These are phyloP conservation scores for Ganoderma lingzhi DNA, from an alignment of 1,284 basidiomycete genomes.

Conservation along the genomic window DNA sequence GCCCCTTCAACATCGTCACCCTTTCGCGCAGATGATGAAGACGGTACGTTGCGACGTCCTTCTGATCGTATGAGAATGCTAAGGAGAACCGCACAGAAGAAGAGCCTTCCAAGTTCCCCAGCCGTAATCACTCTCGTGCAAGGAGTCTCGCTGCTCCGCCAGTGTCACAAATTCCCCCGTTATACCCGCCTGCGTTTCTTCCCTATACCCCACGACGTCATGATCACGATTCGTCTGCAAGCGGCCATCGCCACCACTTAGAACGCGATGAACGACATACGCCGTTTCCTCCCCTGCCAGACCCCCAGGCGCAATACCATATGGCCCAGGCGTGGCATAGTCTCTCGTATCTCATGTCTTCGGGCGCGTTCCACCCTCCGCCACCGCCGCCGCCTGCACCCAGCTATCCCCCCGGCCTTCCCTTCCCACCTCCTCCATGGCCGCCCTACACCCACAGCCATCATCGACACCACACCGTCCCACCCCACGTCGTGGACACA, in stretches of 20 bases:
- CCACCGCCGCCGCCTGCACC: slow-evolving; percentile 9
- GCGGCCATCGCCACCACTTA: neutral
- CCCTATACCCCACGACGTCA: slow-evolving; percentile 32
- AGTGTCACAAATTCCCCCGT: slow-evolving; percentile 17
- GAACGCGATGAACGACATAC: slow-evolving; percentile 8
- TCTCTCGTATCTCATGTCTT: slow-evolving; percentile 41
- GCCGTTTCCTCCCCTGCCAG: slow-evolving; percentile 25
- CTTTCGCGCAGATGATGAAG: slow-evolving; percentile 24
- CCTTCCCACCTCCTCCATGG: slow-evolving; percentile 22
- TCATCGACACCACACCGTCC: slow-evolving; percentile 24
- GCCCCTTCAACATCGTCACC: slow-evolving; percentile 25
- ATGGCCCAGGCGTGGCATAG: slow-evolving; percentile 47
- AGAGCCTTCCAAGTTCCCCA: neutral
- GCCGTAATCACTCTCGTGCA: slow-evolving; percentile 7
- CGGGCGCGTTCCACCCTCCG: slow-evolving; percentile 30
- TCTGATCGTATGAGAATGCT: slow-evolving; percentile 1
- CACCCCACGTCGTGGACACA: slow-evolving; percentile 21
- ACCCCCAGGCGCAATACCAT: slow-evolving; percentile 45
- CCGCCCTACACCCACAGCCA: slow-evolving; percentile 44
- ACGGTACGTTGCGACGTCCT: slow-evolving; percentile 23
- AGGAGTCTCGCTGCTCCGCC: slow-evolving; percentile 12
- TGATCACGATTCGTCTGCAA: slow-evolving; percentile 15
- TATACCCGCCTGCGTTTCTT: slow-evolving; percentile 24
- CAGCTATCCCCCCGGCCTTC: slow-evolving; percentile 19
- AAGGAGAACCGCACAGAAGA: slow-evolving; percentile 16